A percentile compares a stretch with the other conserved stretches of the same genome.
Conservation (phyloP, 2,329 filamentous ascomycete species). For the Fusarium sp. region DNA sequence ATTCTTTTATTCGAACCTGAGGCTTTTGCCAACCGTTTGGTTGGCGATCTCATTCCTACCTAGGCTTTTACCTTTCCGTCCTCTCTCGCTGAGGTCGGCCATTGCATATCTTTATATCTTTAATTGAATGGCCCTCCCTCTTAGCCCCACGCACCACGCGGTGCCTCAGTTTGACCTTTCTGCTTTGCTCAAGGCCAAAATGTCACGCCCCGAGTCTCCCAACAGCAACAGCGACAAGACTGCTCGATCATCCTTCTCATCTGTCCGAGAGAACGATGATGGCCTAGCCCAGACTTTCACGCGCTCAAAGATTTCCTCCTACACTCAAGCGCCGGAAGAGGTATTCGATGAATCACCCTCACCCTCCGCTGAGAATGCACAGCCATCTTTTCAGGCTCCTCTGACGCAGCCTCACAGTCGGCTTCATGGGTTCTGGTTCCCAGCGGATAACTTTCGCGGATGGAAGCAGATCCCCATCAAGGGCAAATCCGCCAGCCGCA, state of each 20-base stretch:
- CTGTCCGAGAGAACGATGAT: slow-evolving; percentile 70
- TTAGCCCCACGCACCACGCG: slow-evolving; percentile 50
- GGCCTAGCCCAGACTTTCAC: slow-evolving; percentile 73
- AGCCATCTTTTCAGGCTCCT: slow-evolving; percentile 63
- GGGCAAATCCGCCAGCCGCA: slow-evolving; percentile 70
- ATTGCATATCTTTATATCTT: slow-evolving; percentile 31
- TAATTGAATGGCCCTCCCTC: slow-evolving; percentile 51
- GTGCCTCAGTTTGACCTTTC: slow-evolving; percentile 54
- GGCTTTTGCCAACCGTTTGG: slow-evolving; percentile 38
- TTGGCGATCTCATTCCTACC: slow-evolving; percentile 36
- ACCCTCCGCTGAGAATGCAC: slow-evolving; percentile 57
- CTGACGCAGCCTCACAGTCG: slow-evolving; percentile 67
- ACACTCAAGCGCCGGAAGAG: slow-evolving; percentile 63
- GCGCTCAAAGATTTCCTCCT: slow-evolving; percentile 71
- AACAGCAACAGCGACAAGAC: slow-evolving; percentile 52
- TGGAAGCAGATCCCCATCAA: slow-evolving; percentile 73
- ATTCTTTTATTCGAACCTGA: slow-evolving; percentile 21
- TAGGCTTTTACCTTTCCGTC: slow-evolving; percentile 14
- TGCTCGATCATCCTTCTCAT: slow-evolving; percentile 70
- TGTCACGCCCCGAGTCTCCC: slow-evolving; percentile 55
- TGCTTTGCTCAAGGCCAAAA: slow-evolving; percentile 53
- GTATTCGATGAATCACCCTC: slow-evolving; percentile 64
- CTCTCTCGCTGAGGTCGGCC: slow-evolving; percentile 36
- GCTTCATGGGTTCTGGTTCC: slow-evolving; percentile 70
- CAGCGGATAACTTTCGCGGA: slow-evolving; percentile 69